Conservation (phyloP, 2,329 filamentous ascomycete species). For the Ophiocordyceps robertsii region DNA sequence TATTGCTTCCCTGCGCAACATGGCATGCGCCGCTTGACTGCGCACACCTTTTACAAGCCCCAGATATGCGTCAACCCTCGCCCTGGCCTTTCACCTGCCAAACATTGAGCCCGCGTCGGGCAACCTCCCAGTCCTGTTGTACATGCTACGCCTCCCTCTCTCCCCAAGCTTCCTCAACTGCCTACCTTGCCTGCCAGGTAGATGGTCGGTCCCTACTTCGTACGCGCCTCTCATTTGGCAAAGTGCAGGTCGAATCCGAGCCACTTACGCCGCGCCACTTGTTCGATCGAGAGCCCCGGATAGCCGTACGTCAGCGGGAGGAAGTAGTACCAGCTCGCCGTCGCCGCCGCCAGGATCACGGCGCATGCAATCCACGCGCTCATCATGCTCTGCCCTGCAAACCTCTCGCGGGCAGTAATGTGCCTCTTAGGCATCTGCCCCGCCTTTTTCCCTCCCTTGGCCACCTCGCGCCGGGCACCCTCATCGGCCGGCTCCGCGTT, state of each 20-base stretch:
- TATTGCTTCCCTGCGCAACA: too few relatives aligned
- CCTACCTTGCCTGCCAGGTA: too few relatives aligned
- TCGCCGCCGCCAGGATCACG: conserved; percentile 53
- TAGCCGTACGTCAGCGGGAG: conserved; percentile 90
- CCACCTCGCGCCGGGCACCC: conserved; percentile 21
- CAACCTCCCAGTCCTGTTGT: too few relatives aligned
- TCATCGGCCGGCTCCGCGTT: conserved; percentile 65
- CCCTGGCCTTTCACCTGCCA: too few relatives aligned
- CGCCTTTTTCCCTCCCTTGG: conserved; percentile 29
- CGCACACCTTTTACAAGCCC: too few relatives aligned
- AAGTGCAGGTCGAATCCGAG: conserved; percentile 96
- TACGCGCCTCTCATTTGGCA: conserved; percentile 66
- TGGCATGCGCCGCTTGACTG: too few relatives aligned
- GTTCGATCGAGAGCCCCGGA: conserved; percentile 67
- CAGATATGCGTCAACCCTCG: too few relatives aligned
- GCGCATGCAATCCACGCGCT: conserved; percentile 66
- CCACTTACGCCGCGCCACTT: conserved; percentile 83
- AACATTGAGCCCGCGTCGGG: too few relatives aligned
- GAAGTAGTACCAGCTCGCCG: conserved; percentile 85
- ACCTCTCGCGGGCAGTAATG: conserved; percentile 67
- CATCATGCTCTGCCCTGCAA: conserved; percentile 64
- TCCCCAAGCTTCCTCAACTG: not conserved
- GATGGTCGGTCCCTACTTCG: not conserved
- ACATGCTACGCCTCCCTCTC: too few relatives aligned
- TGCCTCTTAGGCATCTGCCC: conserved; percentile 37